These are phyloP conservation scores for Xylariaceae sp. DNA, from an alignment of 2,329 filamentous ascomycete genomes.

Conservation along the genomic window DNA sequence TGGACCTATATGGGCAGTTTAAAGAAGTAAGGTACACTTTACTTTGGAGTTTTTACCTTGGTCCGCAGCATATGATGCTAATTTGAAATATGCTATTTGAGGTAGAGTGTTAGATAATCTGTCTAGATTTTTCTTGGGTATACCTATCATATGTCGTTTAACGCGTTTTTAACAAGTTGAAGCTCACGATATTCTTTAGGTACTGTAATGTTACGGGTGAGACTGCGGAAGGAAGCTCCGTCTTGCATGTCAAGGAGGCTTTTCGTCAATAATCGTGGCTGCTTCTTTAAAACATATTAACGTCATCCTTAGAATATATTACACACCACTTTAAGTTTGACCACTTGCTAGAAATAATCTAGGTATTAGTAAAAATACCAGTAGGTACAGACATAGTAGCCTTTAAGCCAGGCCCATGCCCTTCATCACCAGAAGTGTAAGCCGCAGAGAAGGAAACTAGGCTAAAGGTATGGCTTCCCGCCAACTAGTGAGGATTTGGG, in stretches of 20 bases:
- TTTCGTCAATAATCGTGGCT: neutral
- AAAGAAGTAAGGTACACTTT: neutral
- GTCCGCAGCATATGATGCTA: neutral
- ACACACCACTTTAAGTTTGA: neutral
- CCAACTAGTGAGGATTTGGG: too few species aligned
- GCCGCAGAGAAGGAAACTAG: too few species aligned
- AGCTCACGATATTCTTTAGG: conserved; percentile 1
- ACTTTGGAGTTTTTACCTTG: neutral
- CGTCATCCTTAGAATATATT: too few species aligned
- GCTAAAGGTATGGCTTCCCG: too few species aligned
- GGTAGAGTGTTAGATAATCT: neutral
- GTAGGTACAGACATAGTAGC: conserved; percentile 3
- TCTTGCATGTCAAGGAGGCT: neutral
- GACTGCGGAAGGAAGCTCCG: conserved; percentile 1
- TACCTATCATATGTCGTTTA: conserved; percentile 1
- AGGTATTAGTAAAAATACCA: conserved; percentile 1
- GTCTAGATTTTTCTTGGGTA: neutral
- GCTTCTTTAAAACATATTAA: neutral
- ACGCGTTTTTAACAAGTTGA: neutral
- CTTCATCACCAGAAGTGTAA: conserved; percentile 3
- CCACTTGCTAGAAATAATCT: neutral
- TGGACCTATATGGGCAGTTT: neutral
- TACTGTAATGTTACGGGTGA: conserved; percentile 1
- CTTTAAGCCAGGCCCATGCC: conserved; percentile 2
- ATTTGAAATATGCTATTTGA: neutral